Evolutionary conservation across 1,284 basidiomycete genomes (phyloP).

Genomic region (Cutaneotrichosporon sp.): DNA sequence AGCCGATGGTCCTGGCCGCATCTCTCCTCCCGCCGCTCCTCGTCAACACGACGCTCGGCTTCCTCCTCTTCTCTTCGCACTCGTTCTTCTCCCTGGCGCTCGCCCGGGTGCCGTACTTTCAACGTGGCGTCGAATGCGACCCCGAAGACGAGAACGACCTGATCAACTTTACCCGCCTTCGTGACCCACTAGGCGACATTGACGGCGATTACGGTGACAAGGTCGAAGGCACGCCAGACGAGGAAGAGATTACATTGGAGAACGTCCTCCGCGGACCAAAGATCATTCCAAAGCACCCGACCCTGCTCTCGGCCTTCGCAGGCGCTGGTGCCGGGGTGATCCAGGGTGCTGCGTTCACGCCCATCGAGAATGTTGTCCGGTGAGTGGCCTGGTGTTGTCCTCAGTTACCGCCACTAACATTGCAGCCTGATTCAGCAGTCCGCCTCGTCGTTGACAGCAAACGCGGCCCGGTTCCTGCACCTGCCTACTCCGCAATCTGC

Average conservation of each 20-base stretch:
- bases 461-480: conserved; percentile 27
- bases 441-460: conserved; percentile 30
- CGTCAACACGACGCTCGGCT: conserved; percentile 51
- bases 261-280: conserved; percentile 44
- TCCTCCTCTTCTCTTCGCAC: conserved; percentile 51
- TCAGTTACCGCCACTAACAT: background rate
- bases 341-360: conserved; percentile 50
- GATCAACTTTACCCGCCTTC: conserved; percentile 10
- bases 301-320: conserved; percentile 45
- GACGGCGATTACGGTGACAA: conserved; percentile 26
- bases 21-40: conserved; percentile 48
- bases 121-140: conserved; percentile 21
- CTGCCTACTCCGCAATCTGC: conserved; percentile 28
- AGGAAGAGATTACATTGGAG: conserved; percentile 44
- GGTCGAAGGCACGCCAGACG: conserved; percentile 6
- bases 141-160: conserved; percentile 15
- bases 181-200: conserved; percentile 21
- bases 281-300: conserved; percentile 48
- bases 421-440: conserved; percentile 37
- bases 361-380: conserved; percentile 52
- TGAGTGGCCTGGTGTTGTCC: conserved; percentile 20
- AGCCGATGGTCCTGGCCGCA: conserved; percentile 33
- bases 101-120: conserved; percentile 46
- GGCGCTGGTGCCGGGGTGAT: conserved; percentile 49
- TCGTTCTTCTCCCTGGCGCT: conserved; percentile 47